Percentiles rank a stretch among this genome's conserved stretches.
Evolutionary conservation across 805 yeast genomes (phyloP).

Genomic region (Schizosaccharomyces osmophilus): DNA sequence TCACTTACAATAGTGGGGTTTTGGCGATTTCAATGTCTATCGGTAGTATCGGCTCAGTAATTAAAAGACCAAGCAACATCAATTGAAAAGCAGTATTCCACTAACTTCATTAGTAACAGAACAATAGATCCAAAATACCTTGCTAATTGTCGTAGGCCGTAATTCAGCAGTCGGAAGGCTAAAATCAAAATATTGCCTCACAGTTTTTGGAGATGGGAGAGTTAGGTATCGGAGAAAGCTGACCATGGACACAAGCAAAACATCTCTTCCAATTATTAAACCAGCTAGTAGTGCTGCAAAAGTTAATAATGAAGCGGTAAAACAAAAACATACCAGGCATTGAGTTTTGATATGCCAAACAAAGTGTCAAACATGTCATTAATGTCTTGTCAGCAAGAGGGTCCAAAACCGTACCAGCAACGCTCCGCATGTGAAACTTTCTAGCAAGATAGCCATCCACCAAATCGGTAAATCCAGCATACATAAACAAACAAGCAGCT

Average conservation of each 20-base stretch:
- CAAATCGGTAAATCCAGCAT: constrained; percentile 76
- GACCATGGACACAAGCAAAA: constrained; percentile 46
- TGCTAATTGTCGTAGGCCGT: constrained; percentile 64
- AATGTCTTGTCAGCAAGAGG: constrained; percentile 86
- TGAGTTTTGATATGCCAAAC: constrained; percentile 39
- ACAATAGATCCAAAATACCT: constrained; percentile 12
- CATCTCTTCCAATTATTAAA: constrained; percentile 65
- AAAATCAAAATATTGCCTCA: constrained; percentile 52
- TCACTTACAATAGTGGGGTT: not conserved
- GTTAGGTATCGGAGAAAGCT: constrained; percentile 47
- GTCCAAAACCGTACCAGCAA: constrained; percentile 74
- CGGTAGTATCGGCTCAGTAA: constrained; percentile 28
- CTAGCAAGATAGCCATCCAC: constrained; percentile 85
- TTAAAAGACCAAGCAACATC: constrained; percentile 51
- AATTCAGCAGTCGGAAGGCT: constrained; percentile 64
- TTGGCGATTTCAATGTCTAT: constrained; percentile 12
- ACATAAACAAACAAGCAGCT: constrained; percentile 53
- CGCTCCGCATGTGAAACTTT: constrained; percentile 45
- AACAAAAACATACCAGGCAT: constrained; percentile 27
- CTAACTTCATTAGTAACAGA: not conserved
- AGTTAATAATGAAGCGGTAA: too few species aligned
- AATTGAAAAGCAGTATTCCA: constrained; percentile 73
- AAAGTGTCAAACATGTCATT: constrained; percentile 64
- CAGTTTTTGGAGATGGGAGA: constrained; percentile 51
- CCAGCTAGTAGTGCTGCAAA: constrained; percentile 26